Percentiles rank a stretch among this genome's conserved stretches.
phyloP scores from a whole-genome alignment of 129 eudicot genomes.

The Saposhnikovia divaricata region DNA sequence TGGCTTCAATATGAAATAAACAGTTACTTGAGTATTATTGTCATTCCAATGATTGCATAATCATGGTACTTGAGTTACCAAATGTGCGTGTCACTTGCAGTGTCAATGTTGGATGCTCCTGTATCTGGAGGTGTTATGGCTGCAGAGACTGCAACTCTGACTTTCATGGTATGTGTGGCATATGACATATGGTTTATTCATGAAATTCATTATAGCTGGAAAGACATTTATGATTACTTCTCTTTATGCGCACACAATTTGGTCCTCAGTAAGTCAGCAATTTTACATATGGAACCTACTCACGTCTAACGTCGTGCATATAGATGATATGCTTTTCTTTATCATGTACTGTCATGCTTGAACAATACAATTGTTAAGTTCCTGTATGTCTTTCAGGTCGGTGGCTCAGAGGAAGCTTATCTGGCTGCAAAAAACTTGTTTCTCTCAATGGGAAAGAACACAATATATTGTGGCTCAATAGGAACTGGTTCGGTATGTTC shows the following conservation, averaged over 20 bases:
- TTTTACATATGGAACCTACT: not conserved
- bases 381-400: conserved; percentile 45
- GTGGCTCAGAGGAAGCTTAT: conserved; percentile 86
- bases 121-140: conserved; percentile 96
- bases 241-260: not conserved
- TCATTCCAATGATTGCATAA: not conserved
- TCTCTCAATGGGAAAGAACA: conserved; percentile 74
- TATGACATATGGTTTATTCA: not conserved
- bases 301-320: not conserved
- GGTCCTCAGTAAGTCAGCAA: not conserved
- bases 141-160: conserved; percentile 76
- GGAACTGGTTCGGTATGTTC: conserved; percentile 91
- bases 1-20: not conserved
- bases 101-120: conserved; percentile 93
- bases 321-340: not conserved
- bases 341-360: not conserved
- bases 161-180: conserved; percentile 67
- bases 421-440: conserved; percentile 55
- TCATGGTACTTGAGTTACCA: not conserved
- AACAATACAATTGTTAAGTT: not conserved
- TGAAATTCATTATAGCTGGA: not conserved
- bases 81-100: conserved; percentile 22
- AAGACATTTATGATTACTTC: not conserved
- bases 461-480: conserved; percentile 81
- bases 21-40: not conserved